phyloP scores from a whole-genome alignment of 1,284 basidiomycete genomes.

The Cystobasidium slooffiae region DNA sequence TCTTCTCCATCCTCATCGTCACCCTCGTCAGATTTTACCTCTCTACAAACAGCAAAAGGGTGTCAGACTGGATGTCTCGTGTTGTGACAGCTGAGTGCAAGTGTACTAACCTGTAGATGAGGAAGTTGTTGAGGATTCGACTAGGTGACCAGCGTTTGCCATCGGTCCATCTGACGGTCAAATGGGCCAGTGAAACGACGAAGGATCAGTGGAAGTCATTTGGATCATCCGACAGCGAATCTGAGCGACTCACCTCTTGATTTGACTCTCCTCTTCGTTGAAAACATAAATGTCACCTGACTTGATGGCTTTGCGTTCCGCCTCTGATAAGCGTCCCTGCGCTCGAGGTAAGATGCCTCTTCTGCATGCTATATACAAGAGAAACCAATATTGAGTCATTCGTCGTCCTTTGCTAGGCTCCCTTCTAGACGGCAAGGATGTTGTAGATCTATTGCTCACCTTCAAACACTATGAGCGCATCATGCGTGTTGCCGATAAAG shows the following conservation, averaged over 20 bases:
- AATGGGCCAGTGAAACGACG: not conserved
- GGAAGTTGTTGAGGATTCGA: constrained; percentile 88
- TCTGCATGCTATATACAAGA: constrained; percentile 66
- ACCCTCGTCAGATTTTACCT: constrained; percentile 5
- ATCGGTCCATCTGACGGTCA: constrained; percentile 76
- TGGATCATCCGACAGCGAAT: not conserved
- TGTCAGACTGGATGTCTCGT: not conserved
- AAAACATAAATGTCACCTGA: constrained; percentile 97
- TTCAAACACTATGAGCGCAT: constrained; percentile 93
- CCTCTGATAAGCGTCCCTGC: constrained; percentile 88
- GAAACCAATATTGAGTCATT: not conserved
- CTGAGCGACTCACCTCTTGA: constrained; percentile 67
- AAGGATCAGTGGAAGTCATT: not conserved
- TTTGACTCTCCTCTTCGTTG: constrained; percentile 94
- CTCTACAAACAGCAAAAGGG: not conserved
- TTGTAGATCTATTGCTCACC: constrained; percentile 58
- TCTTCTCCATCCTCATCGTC: constrained; percentile 7
- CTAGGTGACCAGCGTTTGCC: constrained; percentile 93
- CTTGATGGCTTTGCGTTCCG: constrained; percentile 84
- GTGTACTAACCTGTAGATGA: constrained; percentile 75
- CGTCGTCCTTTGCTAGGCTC: too few species aligned
- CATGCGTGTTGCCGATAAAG: constrained; percentile 92
- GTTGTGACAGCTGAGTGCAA: not conserved
- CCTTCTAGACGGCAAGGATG: not conserved
- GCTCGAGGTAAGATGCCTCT: constrained; percentile 88